Conservation (phyloP, 805 yeast species). For the Myxozyma kluyveri region DNA sequence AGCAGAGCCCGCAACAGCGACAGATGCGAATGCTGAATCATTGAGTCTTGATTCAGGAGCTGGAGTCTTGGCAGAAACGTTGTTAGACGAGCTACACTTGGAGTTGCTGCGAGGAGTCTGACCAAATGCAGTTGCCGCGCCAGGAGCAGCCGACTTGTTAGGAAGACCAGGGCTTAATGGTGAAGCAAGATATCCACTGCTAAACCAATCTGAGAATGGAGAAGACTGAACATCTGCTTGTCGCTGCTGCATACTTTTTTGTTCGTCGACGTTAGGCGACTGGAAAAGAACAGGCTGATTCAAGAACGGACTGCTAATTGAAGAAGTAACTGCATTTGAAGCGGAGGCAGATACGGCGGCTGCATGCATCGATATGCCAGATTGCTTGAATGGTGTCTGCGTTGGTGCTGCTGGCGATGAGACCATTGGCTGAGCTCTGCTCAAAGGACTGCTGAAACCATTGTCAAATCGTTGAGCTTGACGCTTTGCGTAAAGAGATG, state of each 20-base stretch:
- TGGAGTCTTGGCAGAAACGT: too few species aligned
- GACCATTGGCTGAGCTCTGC: background rate
- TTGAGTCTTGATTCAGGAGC: too few species aligned
- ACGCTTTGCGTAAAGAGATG: conserved; percentile 7
- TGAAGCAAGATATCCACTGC: too few species aligned
- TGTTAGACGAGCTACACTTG: background rate
- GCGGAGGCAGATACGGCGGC: background rate
- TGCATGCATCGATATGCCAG: background rate
- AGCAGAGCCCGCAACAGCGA: too few species aligned
- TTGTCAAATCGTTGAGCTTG: conserved; percentile 4
- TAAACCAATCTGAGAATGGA: too few species aligned
- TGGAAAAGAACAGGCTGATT: background rate
- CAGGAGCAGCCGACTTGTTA: background rate
- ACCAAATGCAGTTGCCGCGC: background rate
- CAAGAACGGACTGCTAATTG: background rate
- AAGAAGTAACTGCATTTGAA: background rate
- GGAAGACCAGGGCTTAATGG: too few species aligned
- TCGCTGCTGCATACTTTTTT: conserved; percentile 8
- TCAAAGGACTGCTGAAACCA: background rate
- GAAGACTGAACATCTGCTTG: conserved; percentile 4
- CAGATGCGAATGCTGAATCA: too few species aligned
- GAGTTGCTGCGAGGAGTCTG: background rate
- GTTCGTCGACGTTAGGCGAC: background rate
- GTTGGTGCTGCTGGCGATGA: background rate
- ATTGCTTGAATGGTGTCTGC: conserved; percentile 2